Percentiles rank a stretch among this genome's conserved stretches.
Conservation (phyloP, 805 yeast genomes). For the Lachancea waltii region DNA sequence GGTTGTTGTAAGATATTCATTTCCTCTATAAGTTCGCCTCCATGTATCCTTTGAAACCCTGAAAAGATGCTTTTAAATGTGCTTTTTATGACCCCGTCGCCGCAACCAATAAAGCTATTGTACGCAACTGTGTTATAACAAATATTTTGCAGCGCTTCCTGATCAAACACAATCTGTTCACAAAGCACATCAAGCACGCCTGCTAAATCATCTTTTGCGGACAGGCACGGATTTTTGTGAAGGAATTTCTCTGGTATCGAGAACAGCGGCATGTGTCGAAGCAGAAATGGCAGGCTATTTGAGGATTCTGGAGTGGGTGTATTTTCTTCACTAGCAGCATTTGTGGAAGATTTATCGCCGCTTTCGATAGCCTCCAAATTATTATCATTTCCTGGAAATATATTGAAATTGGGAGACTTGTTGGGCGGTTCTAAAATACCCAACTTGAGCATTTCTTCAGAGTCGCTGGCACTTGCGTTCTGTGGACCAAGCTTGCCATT, state of each 20-base stretch:
- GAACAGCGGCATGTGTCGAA: conserved; percentile 55
- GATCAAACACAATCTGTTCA: conserved; percentile 30
- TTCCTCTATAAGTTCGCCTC: conserved; percentile 23
- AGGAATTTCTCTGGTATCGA: conserved; percentile 53
- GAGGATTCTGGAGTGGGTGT: conserved; percentile 30
- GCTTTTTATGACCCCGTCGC: conserved; percentile 18
- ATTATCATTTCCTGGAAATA: background rate
- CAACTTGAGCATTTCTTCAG: too few relatives aligned
- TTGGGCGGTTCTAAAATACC: background rate
- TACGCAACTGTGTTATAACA: conserved; percentile 53
- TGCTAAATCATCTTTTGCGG: conserved; percentile 13
- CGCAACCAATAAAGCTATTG: conserved; percentile 16
- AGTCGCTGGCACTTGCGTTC: background rate
- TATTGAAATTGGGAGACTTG: too few relatives aligned
- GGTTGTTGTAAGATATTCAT: conserved; percentile 24
- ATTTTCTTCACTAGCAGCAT: background rate
- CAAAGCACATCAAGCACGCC: conserved; percentile 25
- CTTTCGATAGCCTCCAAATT: too few relatives aligned
- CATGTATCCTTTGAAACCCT: conserved; percentile 21
- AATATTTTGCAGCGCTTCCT: conserved; percentile 44
- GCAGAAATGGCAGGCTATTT: conserved; percentile 61
- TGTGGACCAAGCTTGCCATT: conserved; percentile 1
- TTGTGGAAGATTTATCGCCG: too few relatives aligned
- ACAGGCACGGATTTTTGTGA: conserved; percentile 19
- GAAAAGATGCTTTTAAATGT: conserved; percentile 21